Base-by-base conservation (phyloP, 768 basidiomycete species). In the Lactarius deliciosus region DNA sequence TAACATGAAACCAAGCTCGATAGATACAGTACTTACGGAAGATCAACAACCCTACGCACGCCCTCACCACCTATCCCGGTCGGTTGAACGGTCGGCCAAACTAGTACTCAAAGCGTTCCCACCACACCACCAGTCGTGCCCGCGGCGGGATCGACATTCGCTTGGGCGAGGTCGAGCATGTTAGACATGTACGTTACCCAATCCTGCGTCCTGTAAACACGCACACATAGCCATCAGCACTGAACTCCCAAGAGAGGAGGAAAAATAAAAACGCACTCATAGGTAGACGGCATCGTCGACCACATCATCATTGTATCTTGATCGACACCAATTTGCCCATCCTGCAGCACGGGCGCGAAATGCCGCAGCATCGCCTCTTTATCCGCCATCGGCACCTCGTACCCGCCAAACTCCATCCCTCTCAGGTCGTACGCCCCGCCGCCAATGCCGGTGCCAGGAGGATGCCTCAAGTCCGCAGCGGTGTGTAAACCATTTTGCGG, bases 221-320 rank as follows among this genome's bases (percentile, higher is more conserved):
- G 18, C 5, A 11, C 40, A 36, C 36, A 34, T 34, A 38, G 36
- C 43, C 4, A 43, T 64, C n/a, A 63, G 43, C 32, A 38, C n/a
- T 10, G 3, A 20, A 2, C 43, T 50, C 28, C 41, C 57, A 30
- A 22, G 20, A 10, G 16, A 28, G 50, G 2, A 47, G 4, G 18
- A 1, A 2, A 3, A 38, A 15, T 43, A 20, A 34, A 40, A 16
- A 69, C 70, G 59, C 60, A 71, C 70, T 69, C 68, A 20, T 55
- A 58, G 4, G 53, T 59, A 5, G 65, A 45, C 9, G 70, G 70
- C 64, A 71, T 57, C 57, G 59, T 64, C n/a, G 68, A 66, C 70
- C 68, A 71, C 70, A 71, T 71, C 68, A 60, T 69, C 68, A 69
- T 64, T 41, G 70, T 71, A 11, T 71, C 65, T 20, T 41, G 59